A percentile compares a stretch with the other conserved stretches of the same genome.
Conservation (phyloP, 805 yeast genomes). For the Torulaspora indica region DNA sequence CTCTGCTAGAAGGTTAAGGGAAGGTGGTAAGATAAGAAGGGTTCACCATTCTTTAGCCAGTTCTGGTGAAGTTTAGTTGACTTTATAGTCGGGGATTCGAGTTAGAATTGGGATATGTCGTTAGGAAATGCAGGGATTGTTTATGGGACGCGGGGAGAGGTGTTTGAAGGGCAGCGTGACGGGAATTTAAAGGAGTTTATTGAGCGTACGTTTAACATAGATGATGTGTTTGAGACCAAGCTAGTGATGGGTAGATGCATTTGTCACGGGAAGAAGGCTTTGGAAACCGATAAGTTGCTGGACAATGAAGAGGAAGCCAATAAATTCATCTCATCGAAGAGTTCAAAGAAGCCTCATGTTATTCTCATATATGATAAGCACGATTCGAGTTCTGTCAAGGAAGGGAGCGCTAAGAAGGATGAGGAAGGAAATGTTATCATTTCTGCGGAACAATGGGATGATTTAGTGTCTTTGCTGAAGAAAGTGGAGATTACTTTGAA, state of each 20-base stretch:
- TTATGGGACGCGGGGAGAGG: conserved; percentile 15
- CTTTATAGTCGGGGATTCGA: neutral
- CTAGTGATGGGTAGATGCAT: conserved; percentile 18
- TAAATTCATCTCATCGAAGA: conserved; percentile 10
- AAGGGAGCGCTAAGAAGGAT: neutral
- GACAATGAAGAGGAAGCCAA: conserved; percentile 9
- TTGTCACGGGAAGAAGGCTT: conserved; percentile 16
- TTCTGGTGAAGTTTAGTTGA: neutral
- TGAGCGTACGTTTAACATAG: conserved; percentile 8
- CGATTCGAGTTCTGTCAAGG: neutral
- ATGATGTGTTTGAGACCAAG: conserved; percentile 11
- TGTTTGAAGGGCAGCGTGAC: conserved; percentile 9
- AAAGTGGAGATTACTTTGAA: conserved; percentile 17
- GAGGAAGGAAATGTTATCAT: conserved; percentile 9
- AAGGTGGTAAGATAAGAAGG: neutral
- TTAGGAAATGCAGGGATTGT: conserved; percentile 13
- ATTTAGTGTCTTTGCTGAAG: conserved; percentile 16
- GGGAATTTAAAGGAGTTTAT: conserved; percentile 11
- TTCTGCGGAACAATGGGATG: conserved; percentile 18
- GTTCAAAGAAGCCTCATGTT: conserved; percentile 14
- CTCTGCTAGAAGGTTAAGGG: neutral
- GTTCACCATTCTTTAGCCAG: neutral
- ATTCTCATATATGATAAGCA: conserved; percentile 15
- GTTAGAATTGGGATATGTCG: neutral
- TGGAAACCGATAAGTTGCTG: conserved; percentile 15